Base-by-base conservation (phyloP, 1,139 yeast genomes). In the Pichia sp. region DNA sequence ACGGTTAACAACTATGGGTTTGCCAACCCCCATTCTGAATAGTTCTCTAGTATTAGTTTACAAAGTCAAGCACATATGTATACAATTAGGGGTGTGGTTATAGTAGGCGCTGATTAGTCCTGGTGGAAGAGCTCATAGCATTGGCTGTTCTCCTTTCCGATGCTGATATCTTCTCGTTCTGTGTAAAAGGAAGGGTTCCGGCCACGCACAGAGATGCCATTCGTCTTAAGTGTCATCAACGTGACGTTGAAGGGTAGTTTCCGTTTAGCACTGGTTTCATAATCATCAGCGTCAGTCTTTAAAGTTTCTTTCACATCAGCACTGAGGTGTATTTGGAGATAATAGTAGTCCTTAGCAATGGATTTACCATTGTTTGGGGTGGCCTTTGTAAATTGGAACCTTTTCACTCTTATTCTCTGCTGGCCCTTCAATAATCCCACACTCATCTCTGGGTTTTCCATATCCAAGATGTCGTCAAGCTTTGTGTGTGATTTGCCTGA, bases 281-380 rank as follows among this genome's bases (percentile, higher is more conserved):
- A 16, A 14, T 16, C 15, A 18, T 9, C 13, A 13, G n/a, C 11
- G n/a, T n/a, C n/a, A n/a, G n/a, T n/a, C n/a, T n/a, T n/a, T n/a
- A n/a, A n/a, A 14, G 8, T 29, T 50, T 59, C n/a, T 56, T 63
- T 38, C 13, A 40, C 14, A 8, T 65, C 64, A 15, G 74, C 56
- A 1, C 18, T 6, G 4, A 40, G 9, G 34, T 64, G 60, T 11
- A 73, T 63, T 15, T 63, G 59, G 22, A 77, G 58, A 41, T 67
- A 71, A 49, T 72, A 76, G 48, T 72, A 77, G 47, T 75, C 74
- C 47, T 74, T 81, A 13, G 70, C 44, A 11, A 46, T 63, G 29
- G 66, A 60, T 44, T 77, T 74, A 12, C 81, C 81, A 49, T 75
- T 76, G 50, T 76, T 75, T 5, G 82, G 78, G 0, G 84, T 77